Evolutionary conservation across 805 yeast species (phyloP), one percentile per base, ranked within the genome.

Genomic region (Middelhovenomyces tepae): DNA sequence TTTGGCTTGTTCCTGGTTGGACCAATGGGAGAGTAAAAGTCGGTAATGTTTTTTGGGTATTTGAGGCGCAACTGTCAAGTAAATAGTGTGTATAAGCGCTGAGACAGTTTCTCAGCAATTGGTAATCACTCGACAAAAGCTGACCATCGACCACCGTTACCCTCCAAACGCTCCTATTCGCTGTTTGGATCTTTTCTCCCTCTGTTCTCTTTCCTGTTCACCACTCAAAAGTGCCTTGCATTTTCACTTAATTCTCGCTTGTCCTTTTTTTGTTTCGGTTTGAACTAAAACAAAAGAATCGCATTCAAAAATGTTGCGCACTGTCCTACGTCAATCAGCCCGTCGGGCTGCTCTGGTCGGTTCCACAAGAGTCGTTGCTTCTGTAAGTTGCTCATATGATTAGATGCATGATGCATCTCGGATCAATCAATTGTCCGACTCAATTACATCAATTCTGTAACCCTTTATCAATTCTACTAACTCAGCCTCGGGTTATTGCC

Each of bases 401-500:
- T 16, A 9, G 31, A n/a, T 26, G 16, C 25, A 24, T 13, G 24
- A 16, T n/a, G 7, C 22, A 27, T 16, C 39, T 31, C 27, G 8
- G 8, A 9, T 13, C 9, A 7, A 21, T n/a, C 9, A n/a, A 32
- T 32, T 8, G 28, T 11, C 30, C 10, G 19, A 8, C 13, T 16
- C 9, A 9, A 14, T 8, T 17, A 22, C 14, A 8, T n/a, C 8
- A 9, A 30, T 30, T 10, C 8, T 10, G 8, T 24, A 16, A 22
- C 9, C 23, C n/a, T 9, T 9, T 9, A 31, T 34, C 19, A 22
- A 24, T 7, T 18, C 16, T 14, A 11, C n/a, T 29, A 15, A 29
- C 28, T n/a, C 22, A 36, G 39, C 24, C 45, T 36, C 47, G 43
- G 32, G 67, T 72, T 57, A 73, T 79, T 51, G 75, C 73, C 57